These are phyloP conservation scores for Trichoderma sp. DNA, from an alignment of 2,329 filamentous ascomycete genomes.

Conservation along the genomic window DNA sequence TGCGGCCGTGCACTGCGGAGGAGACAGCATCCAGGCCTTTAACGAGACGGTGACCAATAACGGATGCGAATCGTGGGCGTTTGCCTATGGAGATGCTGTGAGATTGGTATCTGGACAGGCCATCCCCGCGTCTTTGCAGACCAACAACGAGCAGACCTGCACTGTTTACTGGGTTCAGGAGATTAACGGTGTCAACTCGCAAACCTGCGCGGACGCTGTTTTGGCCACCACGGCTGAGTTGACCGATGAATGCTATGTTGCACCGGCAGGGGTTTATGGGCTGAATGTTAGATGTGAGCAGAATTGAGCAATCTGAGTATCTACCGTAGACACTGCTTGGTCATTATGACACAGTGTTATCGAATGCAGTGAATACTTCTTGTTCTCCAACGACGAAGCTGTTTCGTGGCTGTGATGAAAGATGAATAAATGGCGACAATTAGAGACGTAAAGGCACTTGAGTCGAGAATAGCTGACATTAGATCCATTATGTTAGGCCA, in stretches of 20 bases:
- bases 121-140: not conserved
- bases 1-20: not conserved
- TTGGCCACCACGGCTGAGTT: not conserved
- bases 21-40: not conserved
- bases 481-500: no score
- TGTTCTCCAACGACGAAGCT: no score
- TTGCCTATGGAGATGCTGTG: not conserved
- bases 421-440: no score
- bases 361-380: no score
- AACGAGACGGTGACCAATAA: not conserved
- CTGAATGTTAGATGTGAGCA: not conserved
- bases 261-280: not conserved
- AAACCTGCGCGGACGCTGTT: not conserved
- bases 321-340: not conserved
- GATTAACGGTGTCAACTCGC: not conserved
- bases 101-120: not conserved
- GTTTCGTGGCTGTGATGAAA: no score
- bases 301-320: not conserved
- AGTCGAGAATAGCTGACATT: no score
- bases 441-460: no score
- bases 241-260: conserved; percentile 4
- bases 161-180: not conserved
- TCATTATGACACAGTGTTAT: not conserved
- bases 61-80: not conserved
- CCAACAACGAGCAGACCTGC: not conserved